These are phyloP conservation scores for Anastatica hierochuntica DNA, from an alignment of 345 rosid species.

Conservation along the genomic window DNA sequence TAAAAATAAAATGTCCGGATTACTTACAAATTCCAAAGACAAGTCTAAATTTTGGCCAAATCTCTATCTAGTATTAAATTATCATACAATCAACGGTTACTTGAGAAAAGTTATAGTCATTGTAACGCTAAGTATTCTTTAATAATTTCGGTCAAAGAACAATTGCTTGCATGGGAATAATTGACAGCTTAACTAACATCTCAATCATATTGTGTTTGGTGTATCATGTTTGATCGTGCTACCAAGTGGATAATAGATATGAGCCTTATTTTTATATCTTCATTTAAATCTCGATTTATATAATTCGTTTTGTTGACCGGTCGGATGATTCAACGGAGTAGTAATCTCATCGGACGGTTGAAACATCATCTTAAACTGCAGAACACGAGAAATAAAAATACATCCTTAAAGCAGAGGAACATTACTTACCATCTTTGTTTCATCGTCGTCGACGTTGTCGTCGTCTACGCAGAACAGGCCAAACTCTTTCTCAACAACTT, in stretches of 20 bases:
- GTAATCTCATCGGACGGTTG: conserved; percentile 10
- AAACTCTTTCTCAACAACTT: conserved; percentile 13
- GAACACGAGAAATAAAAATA: neutral
- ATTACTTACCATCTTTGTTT: neutral
- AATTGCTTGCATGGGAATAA: too few relatives aligned
- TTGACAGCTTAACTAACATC: conserved; percentile 10
- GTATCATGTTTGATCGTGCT: too few relatives aligned
- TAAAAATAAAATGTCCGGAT: too few relatives aligned
- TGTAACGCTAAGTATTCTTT: too few relatives aligned
- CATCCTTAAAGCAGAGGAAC: conserved; percentile 18
- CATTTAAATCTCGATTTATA: conserved; percentile 4
- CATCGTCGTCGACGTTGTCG: too few relatives aligned
- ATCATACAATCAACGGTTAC: too few relatives aligned
- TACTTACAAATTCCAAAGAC: too few relatives aligned
- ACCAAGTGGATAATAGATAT: conserved; percentile 11
- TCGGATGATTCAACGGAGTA: neutral
- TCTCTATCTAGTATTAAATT: too few relatives aligned
- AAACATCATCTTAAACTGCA: neutral
- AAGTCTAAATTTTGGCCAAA: too few relatives aligned
- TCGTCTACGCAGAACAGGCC: conserved; percentile 15
- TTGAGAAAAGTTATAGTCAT: too few relatives aligned
- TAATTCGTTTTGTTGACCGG: neutral
- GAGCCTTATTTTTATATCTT: neutral
- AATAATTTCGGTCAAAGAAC: too few relatives aligned
- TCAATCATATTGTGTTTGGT: conserved; percentile 7